A percentile compares a stretch with the other conserved stretches of the same genome.
Evolutionary conservation across 805 yeast genomes (phyloP).

Genomic region (Yamadazyma scolyti): DNA sequence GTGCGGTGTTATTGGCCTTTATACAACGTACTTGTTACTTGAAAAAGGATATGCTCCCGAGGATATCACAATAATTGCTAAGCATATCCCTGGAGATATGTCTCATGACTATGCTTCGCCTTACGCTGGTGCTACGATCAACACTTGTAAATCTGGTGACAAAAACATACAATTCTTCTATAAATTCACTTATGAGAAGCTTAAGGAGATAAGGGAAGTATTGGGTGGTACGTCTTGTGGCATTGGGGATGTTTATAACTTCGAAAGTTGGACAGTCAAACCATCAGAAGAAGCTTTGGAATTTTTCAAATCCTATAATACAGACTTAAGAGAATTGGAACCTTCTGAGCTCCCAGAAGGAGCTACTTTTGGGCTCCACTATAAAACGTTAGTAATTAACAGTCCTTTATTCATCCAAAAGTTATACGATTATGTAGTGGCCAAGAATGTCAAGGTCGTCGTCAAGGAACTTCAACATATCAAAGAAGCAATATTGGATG

Average conservation of each 20-base stretch:
- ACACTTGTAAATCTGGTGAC: constrained; percentile 23
- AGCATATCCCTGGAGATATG: constrained; percentile 22
- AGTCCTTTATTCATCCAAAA: constrained; percentile 14
- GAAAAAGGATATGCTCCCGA: constrained; percentile 12
- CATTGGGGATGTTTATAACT: constrained; percentile 2
- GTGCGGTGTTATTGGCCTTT: constrained; percentile 11
- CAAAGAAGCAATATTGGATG: constrained; percentile 13
- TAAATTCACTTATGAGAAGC: constrained; percentile 9
- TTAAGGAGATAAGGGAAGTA: constrained; percentile 4
- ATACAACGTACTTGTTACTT: constrained; percentile 11
- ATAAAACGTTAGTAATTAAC: constrained; percentile 15
- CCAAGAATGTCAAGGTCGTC: constrained; percentile 11
- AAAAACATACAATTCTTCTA: constrained; percentile 4
- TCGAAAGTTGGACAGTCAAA: constrained; percentile 6
- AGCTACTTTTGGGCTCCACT: constrained; percentile 49
- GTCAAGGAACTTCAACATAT: constrained; percentile 11
- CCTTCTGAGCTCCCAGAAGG: constrained; percentile 44
- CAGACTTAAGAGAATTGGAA: constrained; percentile 3
- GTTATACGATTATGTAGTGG: constrained; percentile 10
- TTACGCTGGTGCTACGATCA: constrained; percentile 23
- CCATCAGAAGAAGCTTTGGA: constrained; percentile 5
- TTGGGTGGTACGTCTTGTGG: constrained; percentile 5
- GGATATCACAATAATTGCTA: constrained; percentile 15
- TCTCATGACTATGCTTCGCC: constrained; percentile 23
- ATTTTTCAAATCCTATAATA: constrained; percentile 2